phyloP scores from a whole-genome alignment of 768 basidiomycete species.

The Galerina sulciceps region DNA sequence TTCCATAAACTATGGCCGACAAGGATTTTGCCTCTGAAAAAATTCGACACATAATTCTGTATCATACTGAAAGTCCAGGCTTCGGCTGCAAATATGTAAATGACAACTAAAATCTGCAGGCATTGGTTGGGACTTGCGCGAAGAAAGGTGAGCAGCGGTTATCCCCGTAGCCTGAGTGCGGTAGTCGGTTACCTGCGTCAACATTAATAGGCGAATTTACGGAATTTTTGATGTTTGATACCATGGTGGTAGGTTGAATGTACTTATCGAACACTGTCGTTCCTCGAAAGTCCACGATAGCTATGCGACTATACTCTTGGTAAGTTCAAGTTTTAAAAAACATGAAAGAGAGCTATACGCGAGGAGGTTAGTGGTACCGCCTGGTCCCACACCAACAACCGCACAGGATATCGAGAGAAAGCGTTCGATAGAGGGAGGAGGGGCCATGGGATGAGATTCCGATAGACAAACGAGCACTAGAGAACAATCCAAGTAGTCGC shows the following conservation, averaged over 20 bases:
- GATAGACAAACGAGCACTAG: conserved; percentile 14
- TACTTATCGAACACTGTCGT: conserved; percentile 61
- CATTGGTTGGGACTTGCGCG: conserved; percentile 33
- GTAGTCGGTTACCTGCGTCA: conserved; percentile 66
- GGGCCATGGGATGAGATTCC: conserved; percentile 35
- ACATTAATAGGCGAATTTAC: not conserved
- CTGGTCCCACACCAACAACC: conserved; percentile 80
- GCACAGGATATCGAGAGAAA: conserved; percentile 65
- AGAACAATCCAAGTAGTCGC: conserved; percentile 1
- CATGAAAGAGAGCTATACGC: conserved; percentile 55
- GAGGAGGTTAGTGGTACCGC: conserved; percentile 81
- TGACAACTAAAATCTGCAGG: not conserved
- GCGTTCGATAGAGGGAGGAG: conserved; percentile 42
- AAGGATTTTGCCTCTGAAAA: conserved; percentile 72
- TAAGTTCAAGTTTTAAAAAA: not conserved
- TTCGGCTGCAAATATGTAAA: conserved; percentile 39
- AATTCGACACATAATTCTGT: conserved; percentile 65
- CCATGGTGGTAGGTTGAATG: conserved; percentile 64
- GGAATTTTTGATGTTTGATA: conserved; percentile 19
- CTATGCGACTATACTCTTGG: conserved; percentile 41
- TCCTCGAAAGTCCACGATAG: conserved; percentile 64
- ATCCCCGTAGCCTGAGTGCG: conserved; percentile 68
- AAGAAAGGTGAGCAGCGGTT: conserved; percentile 41
- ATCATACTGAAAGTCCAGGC: conserved; percentile 63
- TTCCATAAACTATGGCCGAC: conserved; percentile 83